phyloP scores from a whole-genome alignment of 1,139 yeast genomes.

The Meyerozyma smithsonii region DNA sequence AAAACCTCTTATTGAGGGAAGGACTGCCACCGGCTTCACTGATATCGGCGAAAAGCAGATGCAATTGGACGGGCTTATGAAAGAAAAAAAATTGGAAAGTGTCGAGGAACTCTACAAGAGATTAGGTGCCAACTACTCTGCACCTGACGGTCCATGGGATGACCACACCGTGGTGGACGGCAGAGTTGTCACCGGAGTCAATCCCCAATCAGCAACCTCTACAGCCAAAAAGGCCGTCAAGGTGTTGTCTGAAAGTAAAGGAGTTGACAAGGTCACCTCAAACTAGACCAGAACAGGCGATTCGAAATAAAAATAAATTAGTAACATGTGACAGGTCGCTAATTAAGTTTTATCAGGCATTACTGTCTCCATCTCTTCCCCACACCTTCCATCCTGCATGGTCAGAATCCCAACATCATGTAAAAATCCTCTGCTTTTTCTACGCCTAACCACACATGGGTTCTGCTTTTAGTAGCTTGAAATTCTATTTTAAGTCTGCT shows the following conservation, averaged over 20 bases:
- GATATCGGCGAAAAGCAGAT: constrained; percentile 46
- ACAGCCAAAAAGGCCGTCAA: constrained; percentile 34
- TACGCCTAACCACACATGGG: not conserved
- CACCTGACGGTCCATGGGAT: constrained; percentile 51
- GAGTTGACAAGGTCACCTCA: not conserved
- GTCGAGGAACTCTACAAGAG: constrained; percentile 30
- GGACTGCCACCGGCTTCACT: constrained; percentile 57
- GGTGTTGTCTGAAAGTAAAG: constrained; percentile 6
- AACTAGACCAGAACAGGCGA: too few species aligned
- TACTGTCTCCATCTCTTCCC: not conserved
- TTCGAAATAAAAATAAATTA: too few species aligned
- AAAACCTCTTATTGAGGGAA: constrained; percentile 44
- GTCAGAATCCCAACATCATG: not conserved
- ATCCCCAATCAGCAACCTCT: constrained; percentile 56
- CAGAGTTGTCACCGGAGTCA: constrained; percentile 55
- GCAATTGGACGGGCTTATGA: constrained; percentile 31
- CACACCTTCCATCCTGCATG: not conserved
- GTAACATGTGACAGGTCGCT: too few species aligned
- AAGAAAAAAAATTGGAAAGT: constrained; percentile 27
- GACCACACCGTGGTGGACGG: constrained; percentile 50
- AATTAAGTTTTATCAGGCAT: too few species aligned
- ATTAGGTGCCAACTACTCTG: constrained; percentile 40
- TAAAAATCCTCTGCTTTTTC: not conserved
- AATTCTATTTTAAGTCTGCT: constrained; percentile 52
- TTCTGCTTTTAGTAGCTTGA: constrained; percentile 19